Evolutionary conservation across 331 rosid species (phyloP).

Genomic region (Spiraea crenata): DNA sequence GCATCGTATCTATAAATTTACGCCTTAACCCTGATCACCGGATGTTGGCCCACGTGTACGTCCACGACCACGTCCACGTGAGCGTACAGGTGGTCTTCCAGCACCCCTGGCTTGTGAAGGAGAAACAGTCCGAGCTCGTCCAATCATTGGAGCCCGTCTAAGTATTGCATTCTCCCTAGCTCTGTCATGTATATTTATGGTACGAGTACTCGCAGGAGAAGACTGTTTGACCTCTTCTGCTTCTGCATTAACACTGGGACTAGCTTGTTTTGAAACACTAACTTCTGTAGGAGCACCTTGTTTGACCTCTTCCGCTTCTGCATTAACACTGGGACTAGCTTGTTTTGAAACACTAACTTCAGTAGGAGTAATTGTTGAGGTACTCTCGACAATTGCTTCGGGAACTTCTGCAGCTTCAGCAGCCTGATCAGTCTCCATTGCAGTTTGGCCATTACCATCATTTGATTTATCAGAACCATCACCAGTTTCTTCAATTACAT

Average conservation of each 20-base stretch:
- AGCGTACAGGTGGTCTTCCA: constrained; percentile 51
- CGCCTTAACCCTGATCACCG: constrained; percentile 30
- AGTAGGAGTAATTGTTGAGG: constrained; percentile 28
- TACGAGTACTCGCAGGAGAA: constrained; percentile 44
- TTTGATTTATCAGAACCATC: constrained; percentile 70
- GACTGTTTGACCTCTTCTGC: constrained; percentile 45
- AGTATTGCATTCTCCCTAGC: constrained; percentile 63
- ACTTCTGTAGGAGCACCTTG: constrained; percentile 43
- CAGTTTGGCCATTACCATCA: constrained; percentile 49
- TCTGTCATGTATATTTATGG: constrained; percentile 57
- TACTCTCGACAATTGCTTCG: constrained; percentile 32
- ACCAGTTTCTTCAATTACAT: constrained; percentile 60
- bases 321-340: constrained; percentile 27
- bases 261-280: constrained; percentile 35
- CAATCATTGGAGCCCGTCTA: constrained; percentile 51
- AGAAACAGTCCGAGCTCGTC: constrained; percentile 35
- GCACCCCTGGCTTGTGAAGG: constrained; percentile 50
- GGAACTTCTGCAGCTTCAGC: constrained; percentile 55
- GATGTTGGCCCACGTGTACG: constrained; percentile 60
- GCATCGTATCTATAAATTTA: not conserved
- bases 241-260: constrained; percentile 38
- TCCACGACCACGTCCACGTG: constrained; percentile 31
- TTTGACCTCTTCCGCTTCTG: constrained; percentile 44
- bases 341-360: constrained; percentile 46
- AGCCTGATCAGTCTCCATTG: constrained; percentile 53